Conservation (phyloP, 345 rosid species). For the Trapa bicornis region DNA sequence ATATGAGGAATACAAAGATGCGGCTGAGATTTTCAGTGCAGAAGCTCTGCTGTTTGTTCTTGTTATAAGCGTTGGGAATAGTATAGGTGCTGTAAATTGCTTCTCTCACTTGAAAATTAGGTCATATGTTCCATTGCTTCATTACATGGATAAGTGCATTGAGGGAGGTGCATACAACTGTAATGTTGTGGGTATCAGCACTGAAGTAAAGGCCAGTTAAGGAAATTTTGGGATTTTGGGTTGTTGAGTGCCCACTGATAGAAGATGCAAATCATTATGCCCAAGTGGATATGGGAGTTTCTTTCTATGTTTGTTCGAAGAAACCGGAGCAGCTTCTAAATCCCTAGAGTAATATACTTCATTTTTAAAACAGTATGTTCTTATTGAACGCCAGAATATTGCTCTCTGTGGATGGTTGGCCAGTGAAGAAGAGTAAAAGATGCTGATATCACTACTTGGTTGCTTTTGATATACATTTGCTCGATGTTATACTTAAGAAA, state of each 20-base stretch:
- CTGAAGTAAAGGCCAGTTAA: background rate
- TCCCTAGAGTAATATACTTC: background rate
- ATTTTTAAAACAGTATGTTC: background rate
- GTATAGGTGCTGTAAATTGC: background rate
- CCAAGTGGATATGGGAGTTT: background rate
- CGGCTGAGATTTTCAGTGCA: background rate
- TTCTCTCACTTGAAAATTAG: background rate
- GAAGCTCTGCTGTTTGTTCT: background rate
- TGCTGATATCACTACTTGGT: background rate
- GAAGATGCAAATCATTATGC: background rate
- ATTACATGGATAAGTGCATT: background rate
- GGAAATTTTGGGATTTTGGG: background rate
- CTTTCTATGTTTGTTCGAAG: background rate
- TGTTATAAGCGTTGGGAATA: background rate
- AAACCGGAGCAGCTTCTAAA: background rate
- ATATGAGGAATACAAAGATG: background rate
- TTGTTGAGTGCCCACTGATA: background rate
- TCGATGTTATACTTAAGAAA: background rate
- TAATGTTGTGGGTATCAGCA: background rate
- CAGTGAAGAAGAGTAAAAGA: background rate
- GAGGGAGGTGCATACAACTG: background rate
- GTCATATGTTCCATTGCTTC: background rate
- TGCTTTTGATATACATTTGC: background rate
- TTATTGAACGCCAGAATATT: background rate
- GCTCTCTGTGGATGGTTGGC: background rate